Evolutionary conservation across 495 filamentous ascomycete species (phyloP).

Genomic region (Evansstolkia leycettana): DNA sequence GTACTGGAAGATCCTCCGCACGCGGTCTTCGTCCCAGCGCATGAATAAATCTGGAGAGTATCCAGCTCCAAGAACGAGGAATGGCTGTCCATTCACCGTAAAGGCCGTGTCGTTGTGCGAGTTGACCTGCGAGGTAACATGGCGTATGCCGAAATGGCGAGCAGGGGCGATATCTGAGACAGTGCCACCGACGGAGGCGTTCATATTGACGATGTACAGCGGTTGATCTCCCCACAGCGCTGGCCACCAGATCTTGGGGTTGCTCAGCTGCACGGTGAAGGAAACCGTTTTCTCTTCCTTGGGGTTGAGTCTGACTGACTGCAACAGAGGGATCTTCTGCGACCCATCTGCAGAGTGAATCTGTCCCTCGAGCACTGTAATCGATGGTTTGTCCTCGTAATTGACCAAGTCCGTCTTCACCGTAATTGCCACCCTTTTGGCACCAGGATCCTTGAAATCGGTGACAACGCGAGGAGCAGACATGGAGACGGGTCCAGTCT

Average conservation of each 20-base stretch:
- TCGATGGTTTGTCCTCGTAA: constrained; percentile 22
- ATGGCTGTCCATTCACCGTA: constrained; percentile 40
- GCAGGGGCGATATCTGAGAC: constrained; percentile 30
- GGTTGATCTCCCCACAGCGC: constrained; percentile 62
- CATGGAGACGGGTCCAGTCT: constrained; percentile 42
- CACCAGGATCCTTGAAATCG: constrained; percentile 18
- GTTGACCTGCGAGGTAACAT: constrained; percentile 39
- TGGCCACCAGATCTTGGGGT: constrained; percentile 68
- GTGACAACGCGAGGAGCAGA: constrained; percentile 37
- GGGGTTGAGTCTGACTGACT: constrained; percentile 24
- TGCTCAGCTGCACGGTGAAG: constrained; percentile 24
- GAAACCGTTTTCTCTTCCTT: constrained; percentile 25
- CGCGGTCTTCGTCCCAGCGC: constrained; percentile 34
- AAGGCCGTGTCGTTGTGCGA: constrained; percentile 42
- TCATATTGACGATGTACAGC: constrained; percentile 44
- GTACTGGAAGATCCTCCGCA: constrained; percentile 34
- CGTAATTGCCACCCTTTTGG: constrained; percentile 21
- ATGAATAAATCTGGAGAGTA: constrained; percentile 52
- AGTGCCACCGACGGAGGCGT: constrained; percentile 16
- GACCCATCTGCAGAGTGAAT: constrained; percentile 16
- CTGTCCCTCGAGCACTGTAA: constrained; percentile 22
- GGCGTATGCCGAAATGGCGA: constrained; percentile 42
- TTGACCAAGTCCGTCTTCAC: constrained; percentile 39
- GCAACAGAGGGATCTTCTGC: constrained; percentile 9
- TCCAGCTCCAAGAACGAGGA: constrained; percentile 48